Percentiles rank a stretch among this genome's conserved stretches.
phyloP scores from a whole-genome alignment of 768 basidiomycete genomes.

The Rhodosporidiobolus odoratus region DNA sequence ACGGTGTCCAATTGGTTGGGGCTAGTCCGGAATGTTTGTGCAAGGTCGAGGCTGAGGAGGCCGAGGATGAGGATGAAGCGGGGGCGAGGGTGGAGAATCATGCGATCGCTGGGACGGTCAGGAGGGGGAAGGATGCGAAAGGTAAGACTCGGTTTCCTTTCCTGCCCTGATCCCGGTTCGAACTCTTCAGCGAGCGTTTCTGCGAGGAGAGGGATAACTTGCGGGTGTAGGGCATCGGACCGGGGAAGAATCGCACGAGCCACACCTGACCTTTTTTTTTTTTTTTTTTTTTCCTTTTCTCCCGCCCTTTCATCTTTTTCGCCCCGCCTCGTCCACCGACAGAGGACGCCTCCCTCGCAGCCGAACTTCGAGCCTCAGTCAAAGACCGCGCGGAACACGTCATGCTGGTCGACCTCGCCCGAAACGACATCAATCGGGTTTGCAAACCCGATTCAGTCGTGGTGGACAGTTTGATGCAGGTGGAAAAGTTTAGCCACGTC shows the following conservation, averaged over 20 bases:
- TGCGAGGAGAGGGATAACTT: too few relatives aligned
- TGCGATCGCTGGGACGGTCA: slow-evolving; percentile 92
- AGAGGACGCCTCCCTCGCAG: slow-evolving; percentile 83
- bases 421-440: slow-evolving; percentile 97
- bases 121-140: slow-evolving; percentile 74
- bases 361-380: slow-evolving; percentile 69
- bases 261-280: not conserved
- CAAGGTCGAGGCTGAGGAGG: slow-evolving; percentile 64
- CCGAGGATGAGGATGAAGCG: too few relatives aligned
- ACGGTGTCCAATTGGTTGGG: slow-evolving; percentile 89
- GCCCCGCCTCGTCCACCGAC: slow-evolving; percentile 7
- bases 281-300: slow-evolving; percentile 9
- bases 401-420: slow-evolving; percentile 95
- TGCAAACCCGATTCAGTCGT: slow-evolving; percentile 92
- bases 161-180: not conserved
- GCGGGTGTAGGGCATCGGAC: too few relatives aligned
- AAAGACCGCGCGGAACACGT: slow-evolving; percentile 98
- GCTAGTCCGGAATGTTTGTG: slow-evolving; percentile 97
- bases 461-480: slow-evolving; percentile 85
- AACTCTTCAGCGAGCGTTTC: too few relatives aligned
- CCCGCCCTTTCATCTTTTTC: not conserved
- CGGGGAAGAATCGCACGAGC: too few relatives aligned
- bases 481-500: slow-evolving; percentile 96
- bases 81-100: slow-evolving; percentile 86
- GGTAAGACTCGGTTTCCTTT: slow-evolving; percentile 57